Evolutionary conservation across 768 basidiomycete genomes (phyloP).

Genomic region (Trametopsis cervina): DNA sequence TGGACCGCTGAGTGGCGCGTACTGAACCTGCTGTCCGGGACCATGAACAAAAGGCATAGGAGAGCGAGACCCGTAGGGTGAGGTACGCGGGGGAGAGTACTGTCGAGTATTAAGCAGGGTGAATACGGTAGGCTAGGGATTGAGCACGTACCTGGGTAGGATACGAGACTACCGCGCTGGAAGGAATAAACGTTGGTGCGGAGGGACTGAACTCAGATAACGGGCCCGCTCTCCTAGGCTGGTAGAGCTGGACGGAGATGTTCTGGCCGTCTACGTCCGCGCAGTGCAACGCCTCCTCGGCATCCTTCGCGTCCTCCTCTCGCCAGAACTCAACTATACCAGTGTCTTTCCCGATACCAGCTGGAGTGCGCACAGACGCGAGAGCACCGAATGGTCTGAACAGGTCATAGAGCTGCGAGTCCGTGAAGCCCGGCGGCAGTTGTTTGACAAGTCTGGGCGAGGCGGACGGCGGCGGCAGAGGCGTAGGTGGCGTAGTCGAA

Average conservation of each 20-base stretch:
- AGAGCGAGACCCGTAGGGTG: constrained; percentile 31
- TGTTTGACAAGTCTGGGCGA: constrained; percentile 80
- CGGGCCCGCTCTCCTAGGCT: constrained; percentile 50
- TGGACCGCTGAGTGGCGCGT: constrained; percentile 65
- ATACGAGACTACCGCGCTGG: constrained; percentile 57
- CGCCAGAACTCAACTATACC: constrained; percentile 83
- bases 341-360: constrained; percentile 70
- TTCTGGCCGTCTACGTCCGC: constrained; percentile 79
- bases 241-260: constrained; percentile 77
- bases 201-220: constrained; percentile 62
- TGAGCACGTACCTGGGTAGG: constrained; percentile 43
- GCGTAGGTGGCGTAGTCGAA: constrained; percentile 67
- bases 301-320: constrained; percentile 74
- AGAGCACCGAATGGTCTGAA: constrained; percentile 82
- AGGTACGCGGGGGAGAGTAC: constrained; percentile 66
- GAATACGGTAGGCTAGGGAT: neutral
- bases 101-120: constrained; percentile 16
- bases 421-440: constrained; percentile 60
- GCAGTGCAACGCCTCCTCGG: constrained; percentile 80
- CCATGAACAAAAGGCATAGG: constrained; percentile 67
- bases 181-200: constrained; percentile 73
- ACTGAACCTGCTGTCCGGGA: constrained; percentile 86
- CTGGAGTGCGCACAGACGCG: constrained; percentile 67
- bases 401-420: constrained; percentile 75
- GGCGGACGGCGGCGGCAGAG: constrained; percentile 70